Percentiles rank a stretch among this genome's conserved stretches.
These are phyloP conservation scores for Trichoderma breve DNA, from an alignment of 2,329 filamentous ascomycete genomes.

Conservation along the genomic window DNA sequence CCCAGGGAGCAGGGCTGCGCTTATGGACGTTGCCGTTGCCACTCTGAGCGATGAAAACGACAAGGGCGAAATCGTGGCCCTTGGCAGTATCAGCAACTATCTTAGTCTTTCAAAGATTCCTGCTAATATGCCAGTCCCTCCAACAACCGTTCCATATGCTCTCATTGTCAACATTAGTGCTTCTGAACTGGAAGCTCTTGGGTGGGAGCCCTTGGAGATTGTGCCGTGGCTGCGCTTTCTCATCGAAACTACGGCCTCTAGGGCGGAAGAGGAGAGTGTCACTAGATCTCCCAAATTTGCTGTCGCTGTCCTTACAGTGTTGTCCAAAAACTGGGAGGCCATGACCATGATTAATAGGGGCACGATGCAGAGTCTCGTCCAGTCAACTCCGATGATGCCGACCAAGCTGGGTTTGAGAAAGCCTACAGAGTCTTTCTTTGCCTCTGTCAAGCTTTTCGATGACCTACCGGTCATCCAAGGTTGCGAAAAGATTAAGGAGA, in stretches of 20 bases:
- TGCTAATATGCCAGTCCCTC: slow-evolving; percentile 74
- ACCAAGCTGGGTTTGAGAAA: slow-evolving; percentile 88
- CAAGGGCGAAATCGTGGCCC: slow-evolving; percentile 69
- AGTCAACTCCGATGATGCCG: slow-evolving; percentile 72
- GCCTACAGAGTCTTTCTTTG: slow-evolving; percentile 85
- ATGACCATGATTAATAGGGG: slow-evolving; percentile 65
- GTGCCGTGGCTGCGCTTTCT: slow-evolving; percentile 83
- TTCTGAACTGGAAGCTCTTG: slow-evolving; percentile 72
- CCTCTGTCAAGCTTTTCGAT: slow-evolving; percentile 90
- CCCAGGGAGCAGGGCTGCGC: slow-evolving; percentile 58
- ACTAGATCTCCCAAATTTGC: slow-evolving; percentile 72
- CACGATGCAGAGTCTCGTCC: slow-evolving; percentile 62
- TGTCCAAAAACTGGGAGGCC: slow-evolving; percentile 91
- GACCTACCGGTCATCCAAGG: slow-evolving; percentile 80
- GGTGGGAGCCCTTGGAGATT: slow-evolving; percentile 82
- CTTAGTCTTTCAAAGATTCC: slow-evolving; percentile 77
- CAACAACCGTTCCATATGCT: slow-evolving; percentile 78
- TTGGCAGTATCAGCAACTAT: slow-evolving; percentile 73
- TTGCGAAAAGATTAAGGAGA: slow-evolving; percentile 82
- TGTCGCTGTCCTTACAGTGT: slow-evolving; percentile 68
- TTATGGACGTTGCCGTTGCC: slow-evolving; percentile 80
- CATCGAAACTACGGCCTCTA: slow-evolving; percentile 62
- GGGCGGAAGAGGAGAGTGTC: slow-evolving; percentile 64
- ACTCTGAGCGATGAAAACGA: slow-evolving; percentile 61
- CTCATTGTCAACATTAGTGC: slow-evolving; percentile 70